A percentile compares a stretch with the other conserved stretches of the same genome.
Evolutionary conservation across 1,284 basidiomycete genomes (phyloP).

Genomic region (Sanghuangporus weigelae): DNA sequence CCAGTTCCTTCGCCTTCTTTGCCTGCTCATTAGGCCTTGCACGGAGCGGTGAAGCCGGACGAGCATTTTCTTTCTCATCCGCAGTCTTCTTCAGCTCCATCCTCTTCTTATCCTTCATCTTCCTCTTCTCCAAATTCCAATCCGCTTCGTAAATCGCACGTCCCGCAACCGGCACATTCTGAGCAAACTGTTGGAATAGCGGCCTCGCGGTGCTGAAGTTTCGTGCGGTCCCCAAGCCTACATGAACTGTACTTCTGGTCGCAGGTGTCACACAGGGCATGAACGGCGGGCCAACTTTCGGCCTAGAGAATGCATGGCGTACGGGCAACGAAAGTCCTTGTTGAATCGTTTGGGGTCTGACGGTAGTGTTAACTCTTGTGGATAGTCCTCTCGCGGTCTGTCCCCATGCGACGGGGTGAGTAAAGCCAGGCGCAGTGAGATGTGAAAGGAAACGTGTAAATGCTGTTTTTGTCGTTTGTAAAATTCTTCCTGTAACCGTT

Average conservation of each 20-base stretch:
- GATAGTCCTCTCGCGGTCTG: conserved; percentile 32
- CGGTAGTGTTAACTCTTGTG: conserved; percentile 26
- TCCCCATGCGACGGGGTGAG: conserved; percentile 29
- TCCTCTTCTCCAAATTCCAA: conserved; percentile 49
- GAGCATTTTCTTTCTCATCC: conserved; percentile 25
- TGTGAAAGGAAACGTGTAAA: conserved; percentile 51
- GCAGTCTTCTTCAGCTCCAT: conserved; percentile 24
- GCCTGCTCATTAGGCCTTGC: conserved; percentile 18
- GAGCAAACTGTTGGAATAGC: conserved; percentile 68
- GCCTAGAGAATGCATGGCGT: conserved; percentile 40
- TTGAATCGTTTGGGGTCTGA: conserved; percentile 28
- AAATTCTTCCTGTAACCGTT: background rate
- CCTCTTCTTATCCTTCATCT: conserved; percentile 28
- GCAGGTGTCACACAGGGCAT: conserved; percentile 51
- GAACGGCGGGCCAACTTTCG: conserved; percentile 32
- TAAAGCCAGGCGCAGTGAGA: conserved; percentile 51
- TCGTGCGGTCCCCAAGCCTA: conserved; percentile 66
- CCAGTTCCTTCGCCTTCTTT: conserved; percentile 34
- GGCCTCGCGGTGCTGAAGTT: conserved; percentile 68
- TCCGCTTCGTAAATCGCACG: conserved; percentile 68
- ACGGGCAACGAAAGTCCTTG: conserved; percentile 40
- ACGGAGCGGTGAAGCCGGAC: conserved; percentile 27
- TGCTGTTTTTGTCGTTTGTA: conserved; percentile 39
- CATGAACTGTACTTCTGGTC: conserved; percentile 48
- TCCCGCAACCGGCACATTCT: conserved; percentile 68